A percentile compares a stretch with the other conserved stretches of the same genome.
These are phyloP conservation scores for Cynara cardunculus DNA, from an alignment of 129 eudicot genomes.

Conservation along the genomic window DNA sequence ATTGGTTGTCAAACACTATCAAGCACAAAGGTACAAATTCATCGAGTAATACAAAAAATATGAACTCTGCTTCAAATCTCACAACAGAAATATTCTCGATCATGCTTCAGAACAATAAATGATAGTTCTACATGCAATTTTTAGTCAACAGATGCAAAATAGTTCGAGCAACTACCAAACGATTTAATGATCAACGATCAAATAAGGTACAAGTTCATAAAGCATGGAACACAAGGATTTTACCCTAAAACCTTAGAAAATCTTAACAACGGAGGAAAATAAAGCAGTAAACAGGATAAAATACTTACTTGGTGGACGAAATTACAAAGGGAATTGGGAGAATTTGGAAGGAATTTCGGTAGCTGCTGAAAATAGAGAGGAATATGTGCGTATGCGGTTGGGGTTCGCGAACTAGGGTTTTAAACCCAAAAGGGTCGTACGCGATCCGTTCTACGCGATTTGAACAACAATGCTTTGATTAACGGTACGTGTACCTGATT, in stretches of 20 bases:
- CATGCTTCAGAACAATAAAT: background rate
- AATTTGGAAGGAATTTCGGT: background rate
- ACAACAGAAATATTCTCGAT: background rate
- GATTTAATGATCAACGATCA: background rate
- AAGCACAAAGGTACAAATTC: background rate
- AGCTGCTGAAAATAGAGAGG: background rate
- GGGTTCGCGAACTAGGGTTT: background rate
- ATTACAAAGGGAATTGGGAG: background rate
- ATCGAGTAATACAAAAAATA: background rate
- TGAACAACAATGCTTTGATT: too few relatives aligned
- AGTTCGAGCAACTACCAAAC: background rate
- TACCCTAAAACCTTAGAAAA: background rate
- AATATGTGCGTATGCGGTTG: background rate
- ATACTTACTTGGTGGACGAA: background rate
- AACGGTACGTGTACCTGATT: too few relatives aligned
- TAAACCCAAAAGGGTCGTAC: too few relatives aligned
- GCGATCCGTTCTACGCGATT: too few relatives aligned
- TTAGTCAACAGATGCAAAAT: background rate
- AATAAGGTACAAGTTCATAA: background rate
- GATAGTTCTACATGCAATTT: background rate
- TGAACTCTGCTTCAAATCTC: background rate
- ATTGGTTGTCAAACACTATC: background rate
- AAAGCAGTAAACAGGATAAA: background rate
- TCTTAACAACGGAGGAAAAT: background rate
- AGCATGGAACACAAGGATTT: background rate